phyloP scores from a whole-genome alignment of 768 basidiomycete species.

The Boletus tylopilopsis region DNA sequence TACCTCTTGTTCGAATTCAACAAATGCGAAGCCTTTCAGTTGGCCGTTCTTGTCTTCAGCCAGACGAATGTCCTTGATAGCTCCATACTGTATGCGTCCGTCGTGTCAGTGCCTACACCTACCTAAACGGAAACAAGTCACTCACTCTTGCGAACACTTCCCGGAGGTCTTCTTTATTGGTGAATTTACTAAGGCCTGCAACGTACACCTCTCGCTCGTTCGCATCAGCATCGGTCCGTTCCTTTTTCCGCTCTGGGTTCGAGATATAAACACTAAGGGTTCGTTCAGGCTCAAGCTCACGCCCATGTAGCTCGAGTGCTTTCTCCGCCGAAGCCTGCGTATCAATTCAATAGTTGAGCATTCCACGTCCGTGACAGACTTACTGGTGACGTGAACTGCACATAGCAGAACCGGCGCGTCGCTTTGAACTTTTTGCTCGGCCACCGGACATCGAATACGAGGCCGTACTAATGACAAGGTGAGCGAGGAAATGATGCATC shows the following conservation, averaged over 20 bases:
- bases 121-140: neutral
- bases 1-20: conserved; percentile 87
- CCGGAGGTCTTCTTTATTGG: conserved; percentile 71
- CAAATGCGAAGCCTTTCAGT: conserved; percentile 85
- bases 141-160: conserved; percentile 76
- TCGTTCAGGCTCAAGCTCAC: conserved; percentile 66
- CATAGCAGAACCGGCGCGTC: conserved; percentile 88
- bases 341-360: neutral
- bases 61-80: conserved; percentile 78
- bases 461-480: conserved; percentile 63
- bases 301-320: conserved; percentile 77
- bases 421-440: conserved; percentile 96
- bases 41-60: conserved; percentile 66
- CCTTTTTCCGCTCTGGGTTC: conserved; percentile 85
- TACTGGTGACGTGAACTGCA: conserved; percentile 86
- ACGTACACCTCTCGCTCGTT: conserved; percentile 85
- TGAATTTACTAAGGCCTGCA: conserved; percentile 77
- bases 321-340: conserved; percentile 62
- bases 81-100: conserved; percentile 59
- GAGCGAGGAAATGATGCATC: neutral
- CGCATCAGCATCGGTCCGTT: conserved; percentile 84
- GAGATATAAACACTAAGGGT: conserved; percentile 79
- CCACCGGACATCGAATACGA: conserved; percentile 93
- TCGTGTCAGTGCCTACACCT: conserved; percentile 3
- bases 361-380: conserved; percentile 25